Evolutionary conservation across 2,329 filamentous ascomycete species (phyloP).

Genomic region (Fusarium protoensiforme): DNA sequence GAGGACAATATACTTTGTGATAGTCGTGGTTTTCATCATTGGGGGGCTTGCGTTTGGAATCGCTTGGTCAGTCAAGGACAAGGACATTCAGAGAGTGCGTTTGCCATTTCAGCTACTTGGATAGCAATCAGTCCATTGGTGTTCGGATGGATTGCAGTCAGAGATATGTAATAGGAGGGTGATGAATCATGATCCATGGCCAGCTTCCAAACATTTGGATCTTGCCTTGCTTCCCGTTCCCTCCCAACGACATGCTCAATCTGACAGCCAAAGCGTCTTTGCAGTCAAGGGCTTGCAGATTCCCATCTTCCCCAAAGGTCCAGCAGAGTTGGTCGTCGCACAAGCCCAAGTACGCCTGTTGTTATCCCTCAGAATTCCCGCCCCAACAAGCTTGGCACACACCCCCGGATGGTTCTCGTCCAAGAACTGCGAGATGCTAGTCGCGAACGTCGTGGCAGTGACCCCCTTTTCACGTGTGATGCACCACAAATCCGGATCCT

Average conservation of each 20-base stretch:
- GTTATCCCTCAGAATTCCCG: conserved; percentile 25
- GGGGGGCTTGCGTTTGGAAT: not conserved
- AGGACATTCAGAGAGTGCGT: not conserved
- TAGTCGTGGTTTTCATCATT: not conserved
- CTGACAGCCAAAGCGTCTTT: not conserved
- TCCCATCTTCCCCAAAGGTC: conserved; percentile 8
- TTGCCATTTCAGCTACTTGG: not conserved
- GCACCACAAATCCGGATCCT: conserved; percentile 8
- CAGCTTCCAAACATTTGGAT: not conserved
- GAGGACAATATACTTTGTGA: not conserved
- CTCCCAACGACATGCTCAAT: not conserved
- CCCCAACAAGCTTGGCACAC: conserved; percentile 15
- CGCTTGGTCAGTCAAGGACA: not conserved
- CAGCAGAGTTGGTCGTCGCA: conserved; percentile 15
- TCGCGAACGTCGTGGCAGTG: not conserved
- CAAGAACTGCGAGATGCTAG: not conserved
- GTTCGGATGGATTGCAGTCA: not conserved
- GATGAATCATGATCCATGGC: not conserved
- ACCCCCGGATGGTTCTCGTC: not conserved
- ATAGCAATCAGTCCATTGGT: not conserved
- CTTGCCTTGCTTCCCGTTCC: not conserved
- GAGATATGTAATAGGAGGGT: not conserved
- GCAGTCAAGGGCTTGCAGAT: not conserved
- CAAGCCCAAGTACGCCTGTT: conserved; percentile 23
- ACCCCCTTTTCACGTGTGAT: not conserved